Evolutionary conservation across 2,329 filamentous ascomycete genomes (phyloP), one percentile per base, ranked within the genome.

Genomic region (Curvularia verruculosa): DNA sequence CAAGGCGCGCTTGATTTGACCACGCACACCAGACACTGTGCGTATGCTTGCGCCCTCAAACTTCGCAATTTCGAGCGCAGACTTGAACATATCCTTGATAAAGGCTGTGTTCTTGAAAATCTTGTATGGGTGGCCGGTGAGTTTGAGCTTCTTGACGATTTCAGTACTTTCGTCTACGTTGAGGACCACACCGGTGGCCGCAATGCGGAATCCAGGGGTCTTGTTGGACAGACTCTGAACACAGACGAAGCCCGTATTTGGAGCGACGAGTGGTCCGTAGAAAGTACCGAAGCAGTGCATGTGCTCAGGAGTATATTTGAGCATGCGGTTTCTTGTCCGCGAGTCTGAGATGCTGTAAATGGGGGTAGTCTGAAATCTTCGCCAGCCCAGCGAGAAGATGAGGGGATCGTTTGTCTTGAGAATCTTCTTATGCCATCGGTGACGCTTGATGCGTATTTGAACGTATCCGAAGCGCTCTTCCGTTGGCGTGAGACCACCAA

Each of bases 51-150:
- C 95, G 56, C 95, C 95, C 80, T 99, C 95, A 72, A 99, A 99
- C 75, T 98, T 99, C 70, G 95, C 94, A 64, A 99, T 95, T 75
- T 99, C 95, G 40, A 99, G 87, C 0, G 92, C 84, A 0, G 89
- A 89, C 73, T 87, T 92, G 83, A 99, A 99, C 95, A 99, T 99
- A 79, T 96, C 92, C 77, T 95, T 96, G 80, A 99, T 92, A 75
- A 99, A 99, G 37, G 95, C 93, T 0, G 95, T 99, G 81, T 99
- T 99, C 79, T 96, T 96, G 86, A 96, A 98, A 78, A 98, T 96
- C 81, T 98, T 98, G 84, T 95, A 96, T 1, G 95, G 93, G 46
- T 87, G 84, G 58, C 95, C 95, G 0, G 92, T 97, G 47, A 99
- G 85, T 78, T 99, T 99, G 73, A 99, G 88, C 83, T 99, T 99